These are phyloP conservation scores for Cutaneotrichosporon dermatis DNA, from an alignment of 1,284 basidiomycete genomes.

Conservation along the genomic window DNA sequence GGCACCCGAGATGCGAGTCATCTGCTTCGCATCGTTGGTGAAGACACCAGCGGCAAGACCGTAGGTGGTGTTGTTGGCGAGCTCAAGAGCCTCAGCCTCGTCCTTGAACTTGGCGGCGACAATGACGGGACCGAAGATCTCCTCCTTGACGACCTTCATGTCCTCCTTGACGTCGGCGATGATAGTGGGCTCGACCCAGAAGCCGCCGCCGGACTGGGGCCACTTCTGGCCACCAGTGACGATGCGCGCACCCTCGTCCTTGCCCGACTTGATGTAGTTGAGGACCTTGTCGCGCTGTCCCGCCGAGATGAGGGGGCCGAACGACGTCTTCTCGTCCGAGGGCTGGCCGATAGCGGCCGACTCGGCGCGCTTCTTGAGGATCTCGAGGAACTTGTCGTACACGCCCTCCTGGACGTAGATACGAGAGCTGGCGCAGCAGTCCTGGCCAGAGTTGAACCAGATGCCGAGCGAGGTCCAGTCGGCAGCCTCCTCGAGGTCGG, in stretches of 20 bases:
- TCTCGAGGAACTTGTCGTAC: slow-evolving; percentile 71
- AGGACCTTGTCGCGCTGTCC: slow-evolving; percentile 83
- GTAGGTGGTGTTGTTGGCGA: slow-evolving; percentile 80
- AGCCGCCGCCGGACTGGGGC: slow-evolving; percentile 36
- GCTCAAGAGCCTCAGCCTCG: slow-evolving; percentile 53
- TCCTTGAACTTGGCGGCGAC: slow-evolving; percentile 47
- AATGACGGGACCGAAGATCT: slow-evolving; percentile 54
- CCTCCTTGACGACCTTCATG: slow-evolving; percentile 43
- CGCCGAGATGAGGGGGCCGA: slow-evolving; percentile 79
- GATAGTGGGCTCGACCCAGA: slow-evolving; percentile 48
- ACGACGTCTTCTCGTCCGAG: slow-evolving; percentile 65
- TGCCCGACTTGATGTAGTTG: slow-evolving; percentile 81
- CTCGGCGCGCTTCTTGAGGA: slow-evolving; percentile 65
- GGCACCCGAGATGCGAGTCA: slow-evolving; percentile 72
- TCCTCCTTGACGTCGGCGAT: slow-evolving; percentile 36
- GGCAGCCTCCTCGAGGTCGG: slow-evolving; percentile 70
- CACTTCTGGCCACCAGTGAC: slow-evolving; percentile 65
- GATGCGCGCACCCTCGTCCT: slow-evolving; percentile 75
- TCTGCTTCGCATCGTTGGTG: slow-evolving; percentile 80
- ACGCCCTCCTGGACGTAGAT: slow-evolving; percentile 75
- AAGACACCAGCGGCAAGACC: slow-evolving; percentile 83
- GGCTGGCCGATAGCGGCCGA: slow-evolving; percentile 66
- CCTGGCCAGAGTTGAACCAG: slow-evolving; percentile 38
- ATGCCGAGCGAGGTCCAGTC: slow-evolving; percentile 40
- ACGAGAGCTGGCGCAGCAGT: slow-evolving; percentile 44